Evolutionary conservation across 2,329 filamentous ascomycete species (phyloP).

Genomic region (Neurospora sp.): DNA sequence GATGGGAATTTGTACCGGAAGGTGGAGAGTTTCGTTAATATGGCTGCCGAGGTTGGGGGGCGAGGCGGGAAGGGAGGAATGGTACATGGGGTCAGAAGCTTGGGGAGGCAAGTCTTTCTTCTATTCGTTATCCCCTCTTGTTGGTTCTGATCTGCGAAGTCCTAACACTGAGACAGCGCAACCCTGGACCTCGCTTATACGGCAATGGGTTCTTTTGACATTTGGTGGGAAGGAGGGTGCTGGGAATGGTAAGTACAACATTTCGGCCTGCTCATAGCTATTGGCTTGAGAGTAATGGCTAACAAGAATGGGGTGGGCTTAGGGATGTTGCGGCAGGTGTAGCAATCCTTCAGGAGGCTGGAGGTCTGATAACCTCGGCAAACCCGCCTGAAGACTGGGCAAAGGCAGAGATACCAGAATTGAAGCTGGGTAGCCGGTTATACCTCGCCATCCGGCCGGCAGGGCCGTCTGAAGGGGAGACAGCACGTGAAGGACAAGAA

Average conservation of each 20-base stretch:
- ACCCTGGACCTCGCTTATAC: conserved; percentile 67
- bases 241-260: conserved; percentile 58
- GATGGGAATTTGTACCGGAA: conserved; percentile 64
- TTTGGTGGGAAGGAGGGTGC: conserved; percentile 76
- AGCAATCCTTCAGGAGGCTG: conserved; percentile 63
- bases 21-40: conserved; percentile 64
- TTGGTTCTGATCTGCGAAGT: not conserved
- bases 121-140: not conserved
- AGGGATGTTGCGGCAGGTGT: conserved; percentile 70
- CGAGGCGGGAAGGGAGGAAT: conserved; percentile 61
- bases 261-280: not conserved
- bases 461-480: conserved; percentile 50
- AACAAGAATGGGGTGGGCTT: not conserved
- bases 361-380: conserved; percentile 63
- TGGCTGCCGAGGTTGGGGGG: conserved; percentile 58
- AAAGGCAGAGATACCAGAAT: conserved; percentile 47
- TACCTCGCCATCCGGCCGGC: conserved; percentile 66
- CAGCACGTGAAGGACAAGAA: conserved; percentile 57
- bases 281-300: not conserved
- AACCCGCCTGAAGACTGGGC: conserved; percentile 54
- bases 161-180: conserved; percentile 35
- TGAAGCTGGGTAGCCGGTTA: conserved; percentile 54
- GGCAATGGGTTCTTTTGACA: conserved; percentile 67
- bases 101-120: conserved; percentile 40
- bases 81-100: conserved; percentile 66